Conservation (phyloP, 2,329 filamentous ascomycete genomes). For the Fusarium xylarioides region DNA sequence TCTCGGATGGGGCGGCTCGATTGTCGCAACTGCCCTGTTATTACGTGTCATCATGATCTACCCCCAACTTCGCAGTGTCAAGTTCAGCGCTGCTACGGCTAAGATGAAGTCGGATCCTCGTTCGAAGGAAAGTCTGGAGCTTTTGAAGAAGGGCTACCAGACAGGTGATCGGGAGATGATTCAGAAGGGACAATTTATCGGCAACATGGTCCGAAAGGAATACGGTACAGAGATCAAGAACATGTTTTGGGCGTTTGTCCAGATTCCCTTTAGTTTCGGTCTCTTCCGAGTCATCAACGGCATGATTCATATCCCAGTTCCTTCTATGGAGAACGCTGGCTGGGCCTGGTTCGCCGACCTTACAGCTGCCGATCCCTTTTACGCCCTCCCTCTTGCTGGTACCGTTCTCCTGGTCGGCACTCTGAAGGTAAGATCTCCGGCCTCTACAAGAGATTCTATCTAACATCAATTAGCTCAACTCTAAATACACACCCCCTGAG, state of each 20-base stretch:
- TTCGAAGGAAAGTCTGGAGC: conserved; percentile 58
- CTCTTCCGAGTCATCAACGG: conserved; percentile 79
- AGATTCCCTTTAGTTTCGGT: conserved; percentile 78
- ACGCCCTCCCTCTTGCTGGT: conserved; percentile 73
- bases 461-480: conserved; percentile 48
- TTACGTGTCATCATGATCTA: conserved; percentile 74
- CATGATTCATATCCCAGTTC: conserved; percentile 83
- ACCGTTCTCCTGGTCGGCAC: conserved; percentile 65
- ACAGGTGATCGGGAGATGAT: conserved; percentile 56
- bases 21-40: conserved; percentile 70
- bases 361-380: conserved; percentile 79
- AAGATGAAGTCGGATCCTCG: conserved; percentile 64
- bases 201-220: conserved; percentile 49
- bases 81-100: conserved; percentile 64
- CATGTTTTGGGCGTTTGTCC: conserved; percentile 52
- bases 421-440: conserved; percentile 57
- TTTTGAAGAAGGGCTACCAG: conserved; percentile 57
- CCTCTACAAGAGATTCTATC: neutral
- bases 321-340: conserved; percentile 76
- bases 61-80: conserved; percentile 56
- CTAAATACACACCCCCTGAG: conserved; percentile 45
- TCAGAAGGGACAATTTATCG: conserved; percentile 48
- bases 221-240: conserved; percentile 47
- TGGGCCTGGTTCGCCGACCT: conserved; percentile 83
- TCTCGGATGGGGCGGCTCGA: conserved; percentile 83